phyloP scores from a whole-genome alignment of 345 rosid genomes.

The Eucalyptus sp. region DNA sequence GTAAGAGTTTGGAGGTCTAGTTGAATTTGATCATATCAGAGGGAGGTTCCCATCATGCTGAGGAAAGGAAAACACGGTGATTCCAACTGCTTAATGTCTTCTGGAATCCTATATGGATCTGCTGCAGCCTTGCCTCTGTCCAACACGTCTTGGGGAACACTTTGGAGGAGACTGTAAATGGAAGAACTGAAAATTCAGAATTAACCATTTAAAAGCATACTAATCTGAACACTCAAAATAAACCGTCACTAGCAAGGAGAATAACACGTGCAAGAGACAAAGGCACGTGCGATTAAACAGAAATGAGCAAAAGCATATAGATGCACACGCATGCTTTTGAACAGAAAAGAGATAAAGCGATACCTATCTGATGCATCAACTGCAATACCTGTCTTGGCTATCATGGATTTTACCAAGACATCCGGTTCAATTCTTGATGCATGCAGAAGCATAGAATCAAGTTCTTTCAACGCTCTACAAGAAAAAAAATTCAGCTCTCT shows the following conservation, averaged over 20 bases:
- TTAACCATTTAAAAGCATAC: background rate
- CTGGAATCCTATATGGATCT: constrained; percentile 45
- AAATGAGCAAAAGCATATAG: background rate
- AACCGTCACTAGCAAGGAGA: background rate
- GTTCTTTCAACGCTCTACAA: constrained; percentile 60
- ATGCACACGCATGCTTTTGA: no score
- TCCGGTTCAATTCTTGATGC: constrained; percentile 64
- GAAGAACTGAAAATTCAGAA: background rate
- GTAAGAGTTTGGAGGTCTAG: background rate
- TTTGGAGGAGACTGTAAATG: constrained; percentile 48
- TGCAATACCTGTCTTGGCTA: constrained; percentile 44
- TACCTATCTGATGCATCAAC: constrained; percentile 56
- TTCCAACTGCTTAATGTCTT: constrained; percentile 27
- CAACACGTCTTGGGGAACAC: constrained; percentile 57
- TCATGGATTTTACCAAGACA: constrained; percentile 54
- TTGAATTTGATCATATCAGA: background rate
- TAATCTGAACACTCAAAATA: background rate
- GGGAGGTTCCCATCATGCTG: background rate
- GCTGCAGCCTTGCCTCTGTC: constrained; percentile 61
- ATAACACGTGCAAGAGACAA: background rate
- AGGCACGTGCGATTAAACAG: background rate
- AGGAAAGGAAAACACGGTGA: constrained; percentile 1
- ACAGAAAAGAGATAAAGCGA: background rate
- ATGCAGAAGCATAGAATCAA: constrained; percentile 58
- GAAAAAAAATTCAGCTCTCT: background rate